These are phyloP conservation scores for Neurospora sp. DNA, from an alignment of 2,329 filamentous ascomycete species.

Conservation along the genomic window DNA sequence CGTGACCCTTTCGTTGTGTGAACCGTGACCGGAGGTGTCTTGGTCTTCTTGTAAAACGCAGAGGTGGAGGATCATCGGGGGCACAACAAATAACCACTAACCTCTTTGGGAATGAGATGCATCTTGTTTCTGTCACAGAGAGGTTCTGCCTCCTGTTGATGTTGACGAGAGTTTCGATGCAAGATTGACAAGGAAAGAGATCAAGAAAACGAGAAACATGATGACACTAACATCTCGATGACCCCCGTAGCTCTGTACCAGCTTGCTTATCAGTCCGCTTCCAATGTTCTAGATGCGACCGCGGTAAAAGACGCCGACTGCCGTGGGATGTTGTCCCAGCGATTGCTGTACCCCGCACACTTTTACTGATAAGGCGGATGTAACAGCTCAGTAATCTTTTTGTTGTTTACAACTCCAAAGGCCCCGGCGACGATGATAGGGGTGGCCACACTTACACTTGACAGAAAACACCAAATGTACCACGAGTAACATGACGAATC, in stretches of 20 bases:
- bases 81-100: constrained; percentile 14
- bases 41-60: neutral
- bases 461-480: neutral
- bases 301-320: neutral
- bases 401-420: neutral
- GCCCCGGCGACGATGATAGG: neutral
- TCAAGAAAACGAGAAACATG: neutral
- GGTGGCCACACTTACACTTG: neutral
- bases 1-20: neutral
- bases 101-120: constrained; percentile 29
- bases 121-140: constrained; percentile 14
- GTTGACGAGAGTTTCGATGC: neutral
- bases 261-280: neutral
- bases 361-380: neutral
- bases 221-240: neutral
- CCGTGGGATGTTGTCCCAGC: neutral
- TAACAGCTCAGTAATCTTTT: neutral
- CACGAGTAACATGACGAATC: neutral
- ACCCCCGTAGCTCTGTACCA: neutral
- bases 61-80: neutral
- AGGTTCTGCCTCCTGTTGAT: neutral
- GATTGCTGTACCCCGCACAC: neutral
- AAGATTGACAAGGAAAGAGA: neutral
- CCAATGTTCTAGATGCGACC: neutral
- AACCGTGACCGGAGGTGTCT: neutral